These are phyloP conservation scores for Poteriospumella lacustris DNA, from an alignment of 108 stramenopile genomes.

Conservation along the genomic window DNA sequence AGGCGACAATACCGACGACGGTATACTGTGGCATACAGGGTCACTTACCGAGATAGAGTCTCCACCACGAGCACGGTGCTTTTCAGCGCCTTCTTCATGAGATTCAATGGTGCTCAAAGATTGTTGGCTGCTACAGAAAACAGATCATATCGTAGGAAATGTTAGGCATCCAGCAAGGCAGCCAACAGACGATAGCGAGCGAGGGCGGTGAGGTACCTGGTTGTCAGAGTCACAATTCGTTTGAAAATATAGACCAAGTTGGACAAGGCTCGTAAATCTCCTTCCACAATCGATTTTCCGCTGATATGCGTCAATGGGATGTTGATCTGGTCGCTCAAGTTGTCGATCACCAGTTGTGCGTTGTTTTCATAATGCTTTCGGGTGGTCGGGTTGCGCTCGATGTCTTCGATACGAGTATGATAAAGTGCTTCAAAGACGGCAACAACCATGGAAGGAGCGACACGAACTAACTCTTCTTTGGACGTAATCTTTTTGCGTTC, in stretches of 20 bases:
- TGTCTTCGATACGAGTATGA: slow-evolving; percentile 50
- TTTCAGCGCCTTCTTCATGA: too few species aligned
- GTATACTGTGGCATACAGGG: too few species aligned
- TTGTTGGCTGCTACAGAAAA: too few species aligned
- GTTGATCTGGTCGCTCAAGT: slow-evolving; percentile 39
- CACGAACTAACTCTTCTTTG: slow-evolving; percentile 51
- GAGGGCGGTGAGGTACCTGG: too few species aligned
- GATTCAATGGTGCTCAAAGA: too few species aligned
- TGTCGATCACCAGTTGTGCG: slow-evolving; percentile 54
- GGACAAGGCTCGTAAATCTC: slow-evolving; percentile 44
- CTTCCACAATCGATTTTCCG: slow-evolving; percentile 44
- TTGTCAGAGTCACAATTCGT: slow-evolving; percentile 10
- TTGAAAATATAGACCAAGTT: slow-evolving; percentile 34
- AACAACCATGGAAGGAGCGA: slow-evolving; percentile 58
- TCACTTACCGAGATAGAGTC: background rate
- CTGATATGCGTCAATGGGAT: slow-evolving; percentile 47
- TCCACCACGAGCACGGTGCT: too few species aligned
- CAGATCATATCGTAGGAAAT: too few species aligned
- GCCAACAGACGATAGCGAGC: too few species aligned
- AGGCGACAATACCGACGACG: too few species aligned
- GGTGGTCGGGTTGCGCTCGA: slow-evolving; percentile 49
- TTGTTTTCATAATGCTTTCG: slow-evolving; percentile 57
- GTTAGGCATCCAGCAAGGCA: too few species aligned
- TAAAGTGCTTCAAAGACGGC: slow-evolving; percentile 59
- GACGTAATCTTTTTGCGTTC: slow-evolving; percentile 47